A percentile compares a stretch with the other conserved stretches of the same genome.
Evolutionary conservation across 2,329 filamentous ascomycete species (phyloP).

Genomic region (Phaeoacremonium minimum): DNA sequence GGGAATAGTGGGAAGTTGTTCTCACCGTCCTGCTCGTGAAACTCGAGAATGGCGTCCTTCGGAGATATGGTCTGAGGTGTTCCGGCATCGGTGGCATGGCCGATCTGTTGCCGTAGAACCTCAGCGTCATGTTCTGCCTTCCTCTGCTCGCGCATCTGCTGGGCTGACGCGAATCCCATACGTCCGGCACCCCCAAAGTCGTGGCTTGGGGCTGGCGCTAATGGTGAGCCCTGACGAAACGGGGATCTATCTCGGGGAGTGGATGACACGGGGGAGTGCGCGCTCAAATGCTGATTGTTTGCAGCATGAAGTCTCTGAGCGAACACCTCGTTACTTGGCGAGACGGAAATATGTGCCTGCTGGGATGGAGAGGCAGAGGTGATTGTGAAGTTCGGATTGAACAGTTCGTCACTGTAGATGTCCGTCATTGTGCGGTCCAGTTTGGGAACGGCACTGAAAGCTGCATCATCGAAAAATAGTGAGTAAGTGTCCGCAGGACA

Average conservation of each 20-base stretch:
- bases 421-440: conserved; percentile 84
- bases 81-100: conserved; percentile 34
- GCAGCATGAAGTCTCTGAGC: conserved; percentile 74
- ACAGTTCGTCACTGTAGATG: conserved; percentile 79
- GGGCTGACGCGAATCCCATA: conserved; percentile 10
- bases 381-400: conserved; percentile 64
- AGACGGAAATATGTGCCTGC: conserved; percentile 38
- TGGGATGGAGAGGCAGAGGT: conserved; percentile 50
- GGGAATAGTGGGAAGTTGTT: conserved; percentile 71
- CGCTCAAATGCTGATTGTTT: conserved; percentile 65
- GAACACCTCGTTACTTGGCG: conserved; percentile 59
- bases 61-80: conserved; percentile 87
- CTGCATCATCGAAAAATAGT: conserved; percentile 53
- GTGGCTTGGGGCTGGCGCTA: conserved; percentile 41
- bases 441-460: conserved; percentile 61
- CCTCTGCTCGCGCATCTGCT: conserved; percentile 48
- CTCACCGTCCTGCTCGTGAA: conserved; percentile 69
- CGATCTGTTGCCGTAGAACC: conserved; percentile 35
- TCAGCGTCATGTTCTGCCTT: conserved; percentile 57
- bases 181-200: conserved; percentile 29
- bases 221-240: conserved; percentile 68
- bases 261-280: conserved; percentile 42
- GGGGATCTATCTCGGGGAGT: conserved; percentile 69
- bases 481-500: conserved; percentile 57
- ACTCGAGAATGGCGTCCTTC: conserved; percentile 86